Evolutionary conservation across 108 stramenopile genomes (phyloP), one percentile per base, ranked within the genome.

Genomic region (Skeletonema menzelii): DNA sequence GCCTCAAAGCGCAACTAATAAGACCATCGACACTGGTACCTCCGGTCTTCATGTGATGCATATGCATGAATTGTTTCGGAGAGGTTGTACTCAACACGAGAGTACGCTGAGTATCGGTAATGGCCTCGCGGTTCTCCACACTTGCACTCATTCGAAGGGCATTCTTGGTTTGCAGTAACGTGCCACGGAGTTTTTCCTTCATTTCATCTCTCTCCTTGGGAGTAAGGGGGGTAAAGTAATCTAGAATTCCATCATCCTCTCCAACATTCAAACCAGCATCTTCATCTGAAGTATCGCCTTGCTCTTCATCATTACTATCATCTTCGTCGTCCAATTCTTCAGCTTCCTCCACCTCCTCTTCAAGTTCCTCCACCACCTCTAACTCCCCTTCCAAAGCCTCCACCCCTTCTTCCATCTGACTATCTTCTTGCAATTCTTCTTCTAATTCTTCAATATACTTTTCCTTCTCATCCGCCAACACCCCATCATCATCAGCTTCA

Each of bases 11-110:
- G 55, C 92, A 93, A 2, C 74, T 63, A 17, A 93, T 66, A 28
- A 88, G 22, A 12, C 61, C 31, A 38, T 88, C 84, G 14, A 93
- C 65, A 63, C 73, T 79, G 8, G 91, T 91, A 17, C 91, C 91
- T 38, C 88, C 91, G 27, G 91, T 88, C 72, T 91, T 91, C 91
- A 91, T 91, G 77, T 93, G 88, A 65, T 93, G 92, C 65, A 91
- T 76, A 65, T 93, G 92, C 57, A 89, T 73, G 59, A 91, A 86
- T 67, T 93, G 92, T 59, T 89, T 85, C 15, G 89, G 67, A 30
- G 22, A 22, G 11, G 67, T 22, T 13, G 77, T 61, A 47, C 69
- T 57, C 8, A 81, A 20, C 8, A 65, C 28, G 22, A 76, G 70
- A 1, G 79, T 80, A 40, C 79, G 72, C 47, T 80, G 79, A 27